These are phyloP conservation scores for Tylopilus vinaceipallidus DNA, from an alignment of 768 basidiomycete species.

Conservation along the genomic window DNA sequence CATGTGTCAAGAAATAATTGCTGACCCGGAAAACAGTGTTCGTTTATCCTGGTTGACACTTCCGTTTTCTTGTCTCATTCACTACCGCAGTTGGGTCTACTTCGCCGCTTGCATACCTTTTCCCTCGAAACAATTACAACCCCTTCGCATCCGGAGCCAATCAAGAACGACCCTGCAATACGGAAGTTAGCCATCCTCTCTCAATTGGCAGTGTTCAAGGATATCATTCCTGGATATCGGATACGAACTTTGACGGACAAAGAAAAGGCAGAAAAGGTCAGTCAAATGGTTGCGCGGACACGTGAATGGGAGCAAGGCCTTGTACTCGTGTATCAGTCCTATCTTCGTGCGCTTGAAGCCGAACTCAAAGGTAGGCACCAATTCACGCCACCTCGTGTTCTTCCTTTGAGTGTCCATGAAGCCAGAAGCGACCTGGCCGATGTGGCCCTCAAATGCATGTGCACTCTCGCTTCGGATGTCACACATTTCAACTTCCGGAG, in stretches of 20 bases:
- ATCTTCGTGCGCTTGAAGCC: conserved; percentile 78
- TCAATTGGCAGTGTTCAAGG: conserved; percentile 92
- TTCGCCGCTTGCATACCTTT: conserved; percentile 87
- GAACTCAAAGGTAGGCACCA: conserved; percentile 70
- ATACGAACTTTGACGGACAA: conserved; percentile 88
- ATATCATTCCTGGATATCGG: conserved; percentile 93
- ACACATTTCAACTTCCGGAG: conserved; percentile 97
- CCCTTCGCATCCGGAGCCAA: conserved; percentile 62
- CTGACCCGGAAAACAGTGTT: conserved; percentile 94
- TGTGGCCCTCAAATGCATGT: conserved; percentile 80
- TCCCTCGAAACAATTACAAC: conserved; percentile 74
- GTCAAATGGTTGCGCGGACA: conserved; percentile 85
- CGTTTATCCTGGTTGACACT: conserved; percentile 29
- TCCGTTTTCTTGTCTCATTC: conserved; percentile 12
- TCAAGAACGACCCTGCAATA: conserved; percentile 78
- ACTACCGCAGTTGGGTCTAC: conserved; percentile 68
- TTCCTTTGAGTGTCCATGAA: conserved; percentile 32
- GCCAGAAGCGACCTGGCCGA: conserved; percentile 66
- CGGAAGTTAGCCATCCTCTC: conserved; percentile 88
- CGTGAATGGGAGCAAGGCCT: conserved; percentile 97
- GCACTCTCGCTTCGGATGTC: conserved; percentile 75
- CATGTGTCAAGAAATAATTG: conserved; percentile 90
- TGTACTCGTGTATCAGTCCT: conserved; percentile 83
- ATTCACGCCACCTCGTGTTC: conserved; percentile 19
- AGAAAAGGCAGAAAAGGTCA: conserved; percentile 91